Conservation (phyloP, 306 rosid species). For the Psophocarpus tetragonolobus region DNA sequence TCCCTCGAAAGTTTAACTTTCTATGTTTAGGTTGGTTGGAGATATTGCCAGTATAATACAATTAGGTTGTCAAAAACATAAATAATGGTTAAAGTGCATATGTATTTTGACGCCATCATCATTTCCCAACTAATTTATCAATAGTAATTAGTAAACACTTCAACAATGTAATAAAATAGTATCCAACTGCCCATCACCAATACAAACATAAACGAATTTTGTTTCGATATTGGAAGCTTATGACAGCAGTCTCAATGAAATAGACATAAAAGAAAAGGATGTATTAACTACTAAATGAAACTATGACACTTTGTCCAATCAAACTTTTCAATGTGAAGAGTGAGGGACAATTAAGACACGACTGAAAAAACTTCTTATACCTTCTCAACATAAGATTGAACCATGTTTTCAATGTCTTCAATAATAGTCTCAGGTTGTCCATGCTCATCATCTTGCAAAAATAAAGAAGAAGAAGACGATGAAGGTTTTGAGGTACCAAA, state of each 20-base stretch:
- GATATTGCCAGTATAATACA: constrained; percentile 86
- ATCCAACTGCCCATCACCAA: neutral
- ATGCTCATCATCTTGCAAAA: constrained; percentile 59
- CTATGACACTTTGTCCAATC: too few relatives aligned
- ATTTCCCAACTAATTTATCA: neutral
- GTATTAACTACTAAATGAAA: too few relatives aligned
- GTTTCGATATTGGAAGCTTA: constrained; percentile 23
- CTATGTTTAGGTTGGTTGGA: constrained; percentile 92
- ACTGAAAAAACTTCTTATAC: constrained; percentile 37
- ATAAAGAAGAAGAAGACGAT: neutral
- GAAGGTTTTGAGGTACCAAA: neutral
- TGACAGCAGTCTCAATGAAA: neutral
- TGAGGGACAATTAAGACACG: neutral
- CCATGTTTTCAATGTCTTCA: constrained; percentile 85
- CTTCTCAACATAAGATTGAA: constrained; percentile 77
- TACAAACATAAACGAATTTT: neutral
- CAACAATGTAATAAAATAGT: constrained; percentile 22
- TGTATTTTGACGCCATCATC: neutral
- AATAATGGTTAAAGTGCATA: constrained; percentile 19
- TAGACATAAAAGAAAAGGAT: neutral
- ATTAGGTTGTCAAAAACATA: constrained; percentile 64
- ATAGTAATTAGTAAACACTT: constrained; percentile 13
- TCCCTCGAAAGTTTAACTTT: constrained; percentile 86
- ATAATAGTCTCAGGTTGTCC: constrained; percentile 88
- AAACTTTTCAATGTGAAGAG: too few relatives aligned